Evolutionary conservation across 2,329 filamentous ascomycete genomes (phyloP).

Genomic region (Helotiales sp.): DNA sequence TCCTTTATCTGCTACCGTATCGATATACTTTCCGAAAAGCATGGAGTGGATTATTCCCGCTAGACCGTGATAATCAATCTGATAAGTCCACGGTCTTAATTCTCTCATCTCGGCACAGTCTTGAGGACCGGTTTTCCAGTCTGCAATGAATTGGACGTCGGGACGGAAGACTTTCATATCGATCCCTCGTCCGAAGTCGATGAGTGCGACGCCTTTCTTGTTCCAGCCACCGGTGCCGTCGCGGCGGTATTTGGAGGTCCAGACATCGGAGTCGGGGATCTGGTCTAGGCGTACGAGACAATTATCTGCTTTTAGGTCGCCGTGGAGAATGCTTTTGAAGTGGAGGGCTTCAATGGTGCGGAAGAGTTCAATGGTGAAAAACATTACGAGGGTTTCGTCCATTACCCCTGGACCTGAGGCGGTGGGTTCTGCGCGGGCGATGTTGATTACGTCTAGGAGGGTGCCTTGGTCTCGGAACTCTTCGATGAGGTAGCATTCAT

Average conservation of each 20-base stretch:
- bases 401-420: conserved; percentile 61
- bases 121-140: conserved; percentile 85
- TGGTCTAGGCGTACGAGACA: conserved; percentile 82
- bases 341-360: conserved; percentile 89
- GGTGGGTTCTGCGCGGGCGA: conserved; percentile 69
- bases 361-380: conserved; percentile 88
- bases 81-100: conserved; percentile 92
- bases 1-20: conserved; percentile 61
- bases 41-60: conserved; percentile 86
- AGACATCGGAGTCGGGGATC: conserved; percentile 43
- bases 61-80: conserved; percentile 93
- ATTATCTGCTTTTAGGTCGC: conserved; percentile 94
- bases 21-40: conserved; percentile 93
- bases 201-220: conserved; percentile 77
- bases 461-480: conserved; percentile 89
- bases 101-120: conserved; percentile 97
- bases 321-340: conserved; percentile 76
- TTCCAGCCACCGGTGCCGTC: conserved; percentile 79
- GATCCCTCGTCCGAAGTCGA: conserved; percentile 93
- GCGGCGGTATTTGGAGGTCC: conserved; percentile 66
- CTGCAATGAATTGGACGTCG: conserved; percentile 84
- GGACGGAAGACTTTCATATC: conserved; percentile 84
- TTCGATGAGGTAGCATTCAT: conserved; percentile 87
- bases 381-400: conserved; percentile 92
- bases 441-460: conserved; percentile 90